Evolutionary conservation across 2,329 filamentous ascomycete genomes (phyloP).

Genomic region (Trichothecium roseum): DNA sequence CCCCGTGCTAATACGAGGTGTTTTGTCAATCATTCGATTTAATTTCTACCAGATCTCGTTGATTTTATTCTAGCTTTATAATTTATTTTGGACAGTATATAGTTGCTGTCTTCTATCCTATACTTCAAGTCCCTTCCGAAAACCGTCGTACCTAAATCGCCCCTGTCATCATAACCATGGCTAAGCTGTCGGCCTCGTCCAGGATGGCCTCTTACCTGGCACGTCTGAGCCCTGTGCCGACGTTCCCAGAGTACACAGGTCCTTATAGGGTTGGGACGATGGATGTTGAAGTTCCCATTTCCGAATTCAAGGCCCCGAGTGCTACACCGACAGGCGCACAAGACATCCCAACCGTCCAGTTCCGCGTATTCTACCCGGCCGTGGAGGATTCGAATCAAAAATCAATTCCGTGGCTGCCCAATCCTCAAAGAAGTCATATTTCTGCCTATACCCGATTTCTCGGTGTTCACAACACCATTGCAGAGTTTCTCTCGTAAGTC

Average conservation of each 20-base stretch:
- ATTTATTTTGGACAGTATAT: no score
- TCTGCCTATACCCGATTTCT: slow-evolving; percentile 69
- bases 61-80: no score
- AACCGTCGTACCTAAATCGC: no score
- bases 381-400: slow-evolving; percentile 39
- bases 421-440: slow-evolving; percentile 64
- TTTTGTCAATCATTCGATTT: no score
- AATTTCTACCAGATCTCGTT: no score
- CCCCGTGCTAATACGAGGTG: no score
- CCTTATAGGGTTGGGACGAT: slow-evolving; percentile 70
- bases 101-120: no score
- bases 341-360: slow-evolving; percentile 63
- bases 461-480: slow-evolving; percentile 49
- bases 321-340: slow-evolving; percentile 40
- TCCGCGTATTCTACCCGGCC: slow-evolving; percentile 74
- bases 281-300: slow-evolving; percentile 69
- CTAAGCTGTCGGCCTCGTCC: slow-evolving; percentile 8
- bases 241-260: slow-evolving; percentile 66
- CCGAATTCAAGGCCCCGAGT: slow-evolving; percentile 44
- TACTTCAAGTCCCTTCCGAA: no score
- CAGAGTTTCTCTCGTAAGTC: slow-evolving; percentile 50
- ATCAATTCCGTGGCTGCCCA: slow-evolving; percentile 65
- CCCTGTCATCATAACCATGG: neutral
- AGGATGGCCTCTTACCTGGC: slow-evolving; percentile 39
- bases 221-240: slow-evolving; percentile 55